phyloP scores from a whole-genome alignment of 495 filamentous ascomycete species.

The Podospora pseudoanserina region DNA sequence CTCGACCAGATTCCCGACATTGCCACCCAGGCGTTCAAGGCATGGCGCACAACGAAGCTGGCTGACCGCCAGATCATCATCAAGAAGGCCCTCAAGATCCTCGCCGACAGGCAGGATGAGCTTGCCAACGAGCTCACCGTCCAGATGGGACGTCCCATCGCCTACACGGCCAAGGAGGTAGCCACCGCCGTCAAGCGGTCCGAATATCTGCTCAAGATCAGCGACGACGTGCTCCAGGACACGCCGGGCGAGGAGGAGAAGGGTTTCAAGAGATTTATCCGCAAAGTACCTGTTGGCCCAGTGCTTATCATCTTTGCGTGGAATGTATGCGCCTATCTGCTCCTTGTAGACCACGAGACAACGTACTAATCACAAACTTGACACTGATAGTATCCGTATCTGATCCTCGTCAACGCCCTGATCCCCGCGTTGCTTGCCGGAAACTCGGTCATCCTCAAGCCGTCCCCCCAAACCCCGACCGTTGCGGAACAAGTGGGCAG shows the following conservation, averaged over 20 bases:
- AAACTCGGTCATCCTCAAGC: slow-evolving; percentile 87
- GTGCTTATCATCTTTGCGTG: slow-evolving; percentile 88
- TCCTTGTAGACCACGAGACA: not conserved
- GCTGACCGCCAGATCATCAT: slow-evolving; percentile 70
- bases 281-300: slow-evolving; percentile 78
- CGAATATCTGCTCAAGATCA: slow-evolving; percentile 78
- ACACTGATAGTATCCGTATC: slow-evolving; percentile 72
- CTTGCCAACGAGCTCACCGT: slow-evolving; percentile 80
- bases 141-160: slow-evolving; percentile 91
- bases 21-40: slow-evolving; percentile 67
- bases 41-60: slow-evolving; percentile 63
- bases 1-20: slow-evolving; percentile 60
- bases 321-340: slow-evolving; percentile 62
- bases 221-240: slow-evolving; percentile 64
- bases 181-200: slow-evolving; percentile 75
- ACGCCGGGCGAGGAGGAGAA: slow-evolving; percentile 75
- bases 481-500: slow-evolving; percentile 75
- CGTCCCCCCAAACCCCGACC: slow-evolving; percentile 90
- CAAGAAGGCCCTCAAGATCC: slow-evolving; percentile 64
- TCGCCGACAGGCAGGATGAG: slow-evolving; percentile 68
- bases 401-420: slow-evolving; percentile 85
- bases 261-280: slow-evolving; percentile 85
- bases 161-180: slow-evolving; percentile 77
- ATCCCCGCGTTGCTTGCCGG: slow-evolving; percentile 84
- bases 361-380: slow-evolving; percentile 9